Evolutionary conservation across 352 stramenopile species (phyloP), one percentile per base, ranked within the genome.

Genomic region (Peronospora farinosa): DNA sequence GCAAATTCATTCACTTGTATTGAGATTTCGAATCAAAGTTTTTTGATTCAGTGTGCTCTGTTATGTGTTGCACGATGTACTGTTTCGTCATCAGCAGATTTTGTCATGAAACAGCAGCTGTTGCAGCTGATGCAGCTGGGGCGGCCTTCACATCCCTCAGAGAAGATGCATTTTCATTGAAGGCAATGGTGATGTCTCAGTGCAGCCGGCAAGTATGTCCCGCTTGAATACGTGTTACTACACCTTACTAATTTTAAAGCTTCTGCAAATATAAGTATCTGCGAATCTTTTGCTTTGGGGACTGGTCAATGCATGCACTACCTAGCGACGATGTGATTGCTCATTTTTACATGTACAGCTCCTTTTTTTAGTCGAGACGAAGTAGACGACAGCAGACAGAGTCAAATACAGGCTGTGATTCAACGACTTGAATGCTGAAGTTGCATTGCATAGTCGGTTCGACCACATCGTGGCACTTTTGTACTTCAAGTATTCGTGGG

Each of bases 21-120:
- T 4, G 23, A 27, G 23, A 27, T 27, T 27, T 27, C 3, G 23
- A 27, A 2, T 27, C 6, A 27, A 2, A 27, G 23, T 27, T 27
- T 7, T 27, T 5, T 27, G 23, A 27, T 27, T 27, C 23, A 27
- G 23, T 27, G 3, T 27, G 23, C 23, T 27, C 23, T 27, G 23
- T 27, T 27, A 27, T 27, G 23, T 45, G 40, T 32, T 54, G 38
- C 17, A 32, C 28, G 10, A 12, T 32, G 28, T 32, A 36, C 27
- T 38, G 47, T 35, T 54, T 19, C 47, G 30, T 12, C 15, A 31
- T 40, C 9, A 23, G 19, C 32, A 35, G 23, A 12, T 19, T 40
- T n/a, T 39, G 25, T 45, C 16, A 35, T 30, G 45, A 40, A 41
- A 54, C 37, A 50, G 32, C 50, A 57, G 41, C 21, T 53, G 28